Conservation (phyloP, 2,329 filamentous ascomycete genomes). For the Sphaerostilbella broomeana region DNA sequence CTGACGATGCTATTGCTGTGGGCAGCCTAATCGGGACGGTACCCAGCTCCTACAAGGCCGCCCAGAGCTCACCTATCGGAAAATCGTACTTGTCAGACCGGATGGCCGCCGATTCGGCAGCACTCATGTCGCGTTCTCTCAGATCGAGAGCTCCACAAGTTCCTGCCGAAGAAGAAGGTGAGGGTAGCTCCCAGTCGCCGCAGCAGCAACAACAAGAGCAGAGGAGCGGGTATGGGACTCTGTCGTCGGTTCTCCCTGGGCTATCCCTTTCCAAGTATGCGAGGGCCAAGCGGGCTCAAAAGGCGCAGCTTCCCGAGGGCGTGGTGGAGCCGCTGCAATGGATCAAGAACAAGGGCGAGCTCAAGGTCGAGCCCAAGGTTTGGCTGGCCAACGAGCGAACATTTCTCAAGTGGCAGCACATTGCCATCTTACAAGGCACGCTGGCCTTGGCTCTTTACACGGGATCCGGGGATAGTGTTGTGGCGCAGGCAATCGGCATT, state of each 20-base stretch:
- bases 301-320: conserved; percentile 66
- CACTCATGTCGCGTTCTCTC: conserved; percentile 24
- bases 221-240: conserved; percentile 41
- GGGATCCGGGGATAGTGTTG: conserved; percentile 70
- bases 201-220: no score
- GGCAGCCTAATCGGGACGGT: conserved; percentile 72
- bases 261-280: conserved; percentile 79
- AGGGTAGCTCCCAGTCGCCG: conserved; percentile 26
- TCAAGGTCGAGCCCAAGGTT: conserved; percentile 94
- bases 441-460: conserved; percentile 83
- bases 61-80: conserved; percentile 59
- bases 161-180: conserved; percentile 29
- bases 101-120: conserved; percentile 40
- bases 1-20: conserved; percentile 82
- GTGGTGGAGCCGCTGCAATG: conserved; percentile 79
- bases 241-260: conserved; percentile 71
- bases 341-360: conserved; percentile 90
- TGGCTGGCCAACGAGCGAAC: conserved; percentile 98
- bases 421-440: conserved; percentile 78
- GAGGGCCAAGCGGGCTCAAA: conserved; percentile 44
- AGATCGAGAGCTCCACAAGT: conserved; percentile 21
- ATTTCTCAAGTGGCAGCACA: conserved; percentile 98
- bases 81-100: conserved; percentile 58
- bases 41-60: conserved; percentile 48
- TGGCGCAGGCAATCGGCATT: conserved; percentile 73